A percentile compares a stretch with the other conserved stretches of the same genome.
Conservation (phyloP, 345 rosid genomes). For the Eucalyptus curtisii region DNA sequence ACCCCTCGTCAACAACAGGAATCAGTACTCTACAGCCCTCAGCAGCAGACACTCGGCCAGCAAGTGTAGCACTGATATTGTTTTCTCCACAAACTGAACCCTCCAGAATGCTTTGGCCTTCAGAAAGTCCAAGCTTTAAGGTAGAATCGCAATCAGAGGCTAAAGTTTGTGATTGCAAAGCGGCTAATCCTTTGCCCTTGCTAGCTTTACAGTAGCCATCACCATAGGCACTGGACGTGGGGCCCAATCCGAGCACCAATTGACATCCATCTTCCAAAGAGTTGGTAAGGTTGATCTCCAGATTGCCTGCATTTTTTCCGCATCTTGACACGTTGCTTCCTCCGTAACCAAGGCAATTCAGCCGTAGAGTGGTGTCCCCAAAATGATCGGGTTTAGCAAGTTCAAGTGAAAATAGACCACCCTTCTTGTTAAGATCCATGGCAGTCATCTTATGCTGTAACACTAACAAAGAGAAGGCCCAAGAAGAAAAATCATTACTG, state of each 20-base stretch:
- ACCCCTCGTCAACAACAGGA: constrained; percentile 81
- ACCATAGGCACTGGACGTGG: constrained; percentile 47
- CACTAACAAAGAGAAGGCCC: neutral
- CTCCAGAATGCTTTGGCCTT: constrained; percentile 24
- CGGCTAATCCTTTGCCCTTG: constrained; percentile 25
- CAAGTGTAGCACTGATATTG: constrained; percentile 7
- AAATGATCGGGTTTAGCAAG: constrained; percentile 26
- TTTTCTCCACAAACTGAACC: constrained; percentile 32
- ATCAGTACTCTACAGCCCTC: constrained; percentile 18
- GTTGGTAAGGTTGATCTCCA: constrained; percentile 23
- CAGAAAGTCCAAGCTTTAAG: constrained; percentile 75
- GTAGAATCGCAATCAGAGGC: constrained; percentile 39
- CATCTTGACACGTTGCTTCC: constrained; percentile 27
- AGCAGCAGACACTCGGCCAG: constrained; percentile 9
- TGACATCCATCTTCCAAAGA: constrained; percentile 66
- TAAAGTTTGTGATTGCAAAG: constrained; percentile 17
- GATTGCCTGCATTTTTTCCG: constrained; percentile 16
- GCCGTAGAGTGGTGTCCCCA: constrained; percentile 61
- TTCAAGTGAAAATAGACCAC: constrained; percentile 25
- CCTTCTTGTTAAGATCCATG: constrained; percentile 62
- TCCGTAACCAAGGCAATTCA: constrained; percentile 46
- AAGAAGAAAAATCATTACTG: neutral
- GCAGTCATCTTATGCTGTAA: neutral
- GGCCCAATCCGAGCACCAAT: constrained; percentile 91
- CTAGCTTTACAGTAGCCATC: constrained; percentile 17